phyloP scores from a whole-genome alignment of 1,139 yeast genomes.

The Torulaspora pretoriensis region DNA sequence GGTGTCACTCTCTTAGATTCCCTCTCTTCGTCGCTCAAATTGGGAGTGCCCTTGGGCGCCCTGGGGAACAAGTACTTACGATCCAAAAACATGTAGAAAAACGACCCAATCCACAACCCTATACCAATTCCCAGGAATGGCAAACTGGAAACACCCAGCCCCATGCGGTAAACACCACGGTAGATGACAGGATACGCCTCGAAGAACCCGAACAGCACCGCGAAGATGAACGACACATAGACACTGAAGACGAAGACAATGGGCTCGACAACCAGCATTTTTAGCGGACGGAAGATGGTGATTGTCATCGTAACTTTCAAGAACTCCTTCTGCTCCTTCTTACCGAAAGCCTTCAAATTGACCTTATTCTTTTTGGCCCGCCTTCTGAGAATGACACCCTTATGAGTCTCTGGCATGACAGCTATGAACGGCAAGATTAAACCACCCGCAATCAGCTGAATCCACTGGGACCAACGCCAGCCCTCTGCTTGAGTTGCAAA shows the following conservation, averaged over 20 bases:
- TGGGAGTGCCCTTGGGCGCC: slow-evolving; percentile 56
- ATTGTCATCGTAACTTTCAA: slow-evolving; percentile 41
- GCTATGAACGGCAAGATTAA: slow-evolving; percentile 54
- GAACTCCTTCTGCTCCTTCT: slow-evolving; percentile 35
- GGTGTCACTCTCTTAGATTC: slow-evolving; percentile 27
- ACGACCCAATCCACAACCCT: slow-evolving; percentile 55
- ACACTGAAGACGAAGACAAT: slow-evolving; percentile 63
- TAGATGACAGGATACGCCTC: slow-evolving; percentile 75
- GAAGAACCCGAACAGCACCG: slow-evolving; percentile 71
- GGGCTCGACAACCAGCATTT: slow-evolving; percentile 65
- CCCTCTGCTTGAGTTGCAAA: slow-evolving; percentile 64
- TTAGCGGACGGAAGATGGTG: slow-evolving; percentile 55
- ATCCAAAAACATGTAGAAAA: slow-evolving; percentile 49
- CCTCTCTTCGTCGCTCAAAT: slow-evolving; percentile 24
- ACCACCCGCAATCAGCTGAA: slow-evolving; percentile 68
- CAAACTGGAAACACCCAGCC: slow-evolving; percentile 57
- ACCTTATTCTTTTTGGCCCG: slow-evolving; percentile 60
- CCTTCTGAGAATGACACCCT: slow-evolving; percentile 51
- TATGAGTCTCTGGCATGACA: slow-evolving; percentile 67
- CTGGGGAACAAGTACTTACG: slow-evolving; percentile 48
- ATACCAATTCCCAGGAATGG: slow-evolving; percentile 67
- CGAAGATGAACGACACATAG: slow-evolving; percentile 68
- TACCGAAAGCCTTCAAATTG: slow-evolving; percentile 40
- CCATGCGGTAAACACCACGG: slow-evolving; percentile 57
- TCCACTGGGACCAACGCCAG: slow-evolving; percentile 82